Conservation (phyloP, 1,139 yeast genomes). For the Magnusiomyces fungicola region DNA sequence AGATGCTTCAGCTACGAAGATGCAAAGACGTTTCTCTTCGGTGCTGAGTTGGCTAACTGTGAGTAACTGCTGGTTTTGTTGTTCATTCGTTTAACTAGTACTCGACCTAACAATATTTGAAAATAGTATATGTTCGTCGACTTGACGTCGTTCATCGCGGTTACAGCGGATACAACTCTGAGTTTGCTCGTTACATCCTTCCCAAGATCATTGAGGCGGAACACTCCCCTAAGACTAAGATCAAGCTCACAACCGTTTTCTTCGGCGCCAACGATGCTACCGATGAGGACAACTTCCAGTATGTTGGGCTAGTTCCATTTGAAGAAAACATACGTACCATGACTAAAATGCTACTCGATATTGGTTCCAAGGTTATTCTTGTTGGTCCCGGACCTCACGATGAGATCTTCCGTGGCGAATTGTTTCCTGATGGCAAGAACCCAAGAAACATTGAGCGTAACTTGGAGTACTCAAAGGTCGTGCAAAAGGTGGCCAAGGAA, state of each 20-base stretch:
- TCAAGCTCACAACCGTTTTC: constrained; percentile 41
- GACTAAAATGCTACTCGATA: constrained; percentile 34
- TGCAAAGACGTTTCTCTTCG: constrained; percentile 10
- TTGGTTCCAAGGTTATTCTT: constrained; percentile 44
- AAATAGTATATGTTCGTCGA: constrained; percentile 32
- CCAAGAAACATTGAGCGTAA: constrained; percentile 39
- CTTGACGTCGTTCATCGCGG: constrained; percentile 54
- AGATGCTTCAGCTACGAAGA: constrained; percentile 31
- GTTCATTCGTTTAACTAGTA: too few species aligned
- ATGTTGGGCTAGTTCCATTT: constrained; percentile 46
- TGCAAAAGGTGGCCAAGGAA: constrained; percentile 40
- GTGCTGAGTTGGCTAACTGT: constrained; percentile 10
- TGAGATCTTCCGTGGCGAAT: constrained; percentile 26
- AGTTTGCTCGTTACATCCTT: constrained; percentile 36
- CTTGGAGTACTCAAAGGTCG: constrained; percentile 44
- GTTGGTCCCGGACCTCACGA: constrained; percentile 63
- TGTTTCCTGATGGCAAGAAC: constrained; percentile 19
- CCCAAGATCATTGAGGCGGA: constrained; percentile 10
- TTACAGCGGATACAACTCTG: constrained; percentile 51
- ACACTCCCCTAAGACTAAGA: not conserved
- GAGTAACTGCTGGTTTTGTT: not conserved
- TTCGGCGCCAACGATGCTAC: constrained; percentile 73
- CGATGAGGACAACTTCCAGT: constrained; percentile 40
- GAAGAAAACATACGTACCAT: constrained; percentile 41
- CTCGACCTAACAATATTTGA: not conserved